A percentile compares a stretch with the other conserved stretches of the same genome.
These are phyloP conservation scores for Lachnellula cervina DNA, from an alignment of 2,329 filamentous ascomycete genomes.

Conservation along the genomic window DNA sequence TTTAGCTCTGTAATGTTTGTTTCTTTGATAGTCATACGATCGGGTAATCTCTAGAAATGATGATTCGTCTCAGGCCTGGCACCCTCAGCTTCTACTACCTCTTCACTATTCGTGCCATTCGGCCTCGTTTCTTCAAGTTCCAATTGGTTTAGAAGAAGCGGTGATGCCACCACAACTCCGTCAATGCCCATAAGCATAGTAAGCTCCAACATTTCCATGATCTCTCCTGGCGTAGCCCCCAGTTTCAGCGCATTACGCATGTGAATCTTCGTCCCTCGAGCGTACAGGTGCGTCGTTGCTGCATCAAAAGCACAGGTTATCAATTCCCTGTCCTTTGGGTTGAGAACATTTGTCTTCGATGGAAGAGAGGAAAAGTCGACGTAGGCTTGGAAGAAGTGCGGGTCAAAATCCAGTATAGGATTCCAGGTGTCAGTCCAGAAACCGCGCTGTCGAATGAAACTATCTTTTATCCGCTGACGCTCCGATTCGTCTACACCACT, in stretches of 20 bases:
- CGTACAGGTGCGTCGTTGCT: slow-evolving; percentile 44
- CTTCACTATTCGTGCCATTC: no score
- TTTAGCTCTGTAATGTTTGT: no score
- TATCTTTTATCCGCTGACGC: slow-evolving; percentile 34
- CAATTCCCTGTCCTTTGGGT: slow-evolving; percentile 37
- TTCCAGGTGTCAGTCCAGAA: slow-evolving; percentile 45
- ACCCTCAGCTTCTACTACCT: no score
- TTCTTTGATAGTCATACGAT: no score
- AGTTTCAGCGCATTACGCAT: slow-evolving; percentile 44
- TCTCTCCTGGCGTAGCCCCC: slow-evolving; percentile 42
- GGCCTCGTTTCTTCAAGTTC: no score
- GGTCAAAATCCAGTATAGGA: slow-evolving; percentile 39
- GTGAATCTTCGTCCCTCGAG: slow-evolving; percentile 42
- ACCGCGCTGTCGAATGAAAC: slow-evolving; percentile 41
- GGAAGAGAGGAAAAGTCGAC: slow-evolving; percentile 42
- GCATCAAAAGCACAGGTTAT: slow-evolving; percentile 45
- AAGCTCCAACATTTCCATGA: slow-evolving; percentile 45
- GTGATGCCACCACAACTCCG: no score
- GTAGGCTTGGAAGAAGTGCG: slow-evolving; percentile 45
- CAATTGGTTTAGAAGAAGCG: no score
- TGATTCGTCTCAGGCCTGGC: no score
- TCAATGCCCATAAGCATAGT: slow-evolving; percentile 24
- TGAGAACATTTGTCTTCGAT: slow-evolving; percentile 31
- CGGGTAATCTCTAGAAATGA: no score
- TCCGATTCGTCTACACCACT: slow-evolving; percentile 32